Evolutionary conservation across 768 basidiomycete genomes (phyloP), one percentile per base, ranked within the genome.

Genomic region (Tephrocybe sp.): DNA sequence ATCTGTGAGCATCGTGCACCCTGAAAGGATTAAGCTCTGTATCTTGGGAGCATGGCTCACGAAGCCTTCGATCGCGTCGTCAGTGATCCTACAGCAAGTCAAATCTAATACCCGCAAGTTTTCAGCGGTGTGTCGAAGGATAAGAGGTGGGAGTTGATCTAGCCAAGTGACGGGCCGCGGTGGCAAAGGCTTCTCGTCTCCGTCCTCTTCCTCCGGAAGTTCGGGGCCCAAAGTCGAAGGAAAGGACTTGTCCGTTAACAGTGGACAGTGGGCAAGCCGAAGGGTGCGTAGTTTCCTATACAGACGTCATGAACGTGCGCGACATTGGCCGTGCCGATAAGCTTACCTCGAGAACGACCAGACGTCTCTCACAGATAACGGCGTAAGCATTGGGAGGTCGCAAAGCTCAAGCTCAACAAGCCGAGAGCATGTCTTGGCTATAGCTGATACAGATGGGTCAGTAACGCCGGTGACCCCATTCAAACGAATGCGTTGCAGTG

Each of bases 391-490:
- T 9, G 80, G 78, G 52, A 92, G 83, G 59, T 78, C 78, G 60
- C 70, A 82, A 30, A 95, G 69, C 62, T 97, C 93, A 53, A 96
- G 73, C 65, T 95, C 93, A 46, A 87, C 71, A 21, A 97, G 80
- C 51, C 80, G 78, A 4, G 88, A 83, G 62, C 90, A 92, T 9
- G 82, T 76, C 47, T 81, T 84, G 15, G 84, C 86, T 55, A 97
- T 79, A 11, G 83, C 78, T 50, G 83, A 82, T 51, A 96, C 75
- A 28, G 75, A 74, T 9, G 73, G 68, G 58, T 78, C 78, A 25
- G 78, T 82, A 35, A 95, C 64, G n/a, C 77, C 76, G 21, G 75
- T 75, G 45, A 89, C 78, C 13, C 82, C 83, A 56, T 82, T 86
- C 49, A 96, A 67, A 58, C 85, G 85, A 50, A 95, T 74, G 73